phyloP scores from a whole-genome alignment of 257 asterid genomes.

The Forsythia suspensa region DNA sequence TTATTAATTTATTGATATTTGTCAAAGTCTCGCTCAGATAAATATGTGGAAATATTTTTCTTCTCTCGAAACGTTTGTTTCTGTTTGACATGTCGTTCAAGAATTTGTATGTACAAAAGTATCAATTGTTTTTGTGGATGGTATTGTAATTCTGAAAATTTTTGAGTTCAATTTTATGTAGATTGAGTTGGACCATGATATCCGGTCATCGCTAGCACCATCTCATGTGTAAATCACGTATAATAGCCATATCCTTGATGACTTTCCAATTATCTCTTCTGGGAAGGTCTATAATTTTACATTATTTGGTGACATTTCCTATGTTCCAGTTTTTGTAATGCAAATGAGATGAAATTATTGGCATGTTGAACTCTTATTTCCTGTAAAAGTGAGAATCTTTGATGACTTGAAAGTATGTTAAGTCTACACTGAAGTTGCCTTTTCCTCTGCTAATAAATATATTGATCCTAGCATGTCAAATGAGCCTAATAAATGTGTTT shows the following conservation, averaged over 20 bases:
- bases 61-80: background rate
- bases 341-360: background rate
- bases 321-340: background rate
- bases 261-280: background rate
- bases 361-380: background rate
- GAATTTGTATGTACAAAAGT: background rate
- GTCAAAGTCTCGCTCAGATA: background rate
- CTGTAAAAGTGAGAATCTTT: no score
- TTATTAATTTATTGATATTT: background rate
- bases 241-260: background rate
- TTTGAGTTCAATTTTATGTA: no score
- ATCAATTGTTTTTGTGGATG: background rate
- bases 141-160: background rate
- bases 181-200: background rate
- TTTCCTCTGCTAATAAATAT: no score
- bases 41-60: background rate
- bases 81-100: background rate
- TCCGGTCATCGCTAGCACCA: background rate
- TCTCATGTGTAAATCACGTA: background rate
- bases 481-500: no score
- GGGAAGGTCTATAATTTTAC: background rate
- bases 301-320: background rate
- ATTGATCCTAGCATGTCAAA: no score
- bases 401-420: no score
- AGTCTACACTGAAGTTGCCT: no score